These are phyloP conservation scores for Curvularia eragrostidis DNA, from an alignment of 2,329 filamentous ascomycete genomes.

Conservation along the genomic window DNA sequence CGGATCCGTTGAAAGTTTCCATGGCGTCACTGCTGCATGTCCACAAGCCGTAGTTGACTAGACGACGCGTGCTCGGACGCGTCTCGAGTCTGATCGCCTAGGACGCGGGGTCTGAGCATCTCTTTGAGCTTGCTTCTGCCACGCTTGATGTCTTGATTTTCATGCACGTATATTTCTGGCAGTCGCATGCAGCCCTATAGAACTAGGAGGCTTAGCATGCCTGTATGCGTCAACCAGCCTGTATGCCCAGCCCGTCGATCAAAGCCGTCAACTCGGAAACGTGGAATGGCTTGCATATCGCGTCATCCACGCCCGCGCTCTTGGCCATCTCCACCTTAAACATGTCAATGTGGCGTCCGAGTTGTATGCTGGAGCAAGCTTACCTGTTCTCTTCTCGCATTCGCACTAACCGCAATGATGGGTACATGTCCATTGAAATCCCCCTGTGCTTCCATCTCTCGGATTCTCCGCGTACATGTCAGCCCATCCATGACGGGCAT, in stretches of 20 bases:
- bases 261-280: slow-evolving; percentile 17
- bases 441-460: slow-evolving; percentile 23
- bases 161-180: neutral
- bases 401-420: slow-evolving; percentile 39
- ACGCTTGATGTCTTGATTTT: neutral
- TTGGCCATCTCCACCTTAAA: slow-evolving; percentile 19
- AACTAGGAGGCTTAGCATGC: neutral
- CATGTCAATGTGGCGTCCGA: no score
- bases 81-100: slow-evolving; percentile 6
- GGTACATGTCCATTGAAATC: slow-evolving; percentile 24
- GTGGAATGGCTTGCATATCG: slow-evolving; percentile 77
- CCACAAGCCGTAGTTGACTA: slow-evolving; percentile 11
- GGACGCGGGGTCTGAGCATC: neutral
- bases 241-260: slow-evolving; percentile 3
- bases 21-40: slow-evolving; percentile 4
- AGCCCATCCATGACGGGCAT: slow-evolving; percentile 46
- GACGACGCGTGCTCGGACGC: slow-evolving; percentile 20
- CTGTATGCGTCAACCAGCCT: neutral
- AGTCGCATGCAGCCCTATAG: neutral
- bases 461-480: slow-evolving; percentile 28
- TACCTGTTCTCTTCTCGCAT: slow-evolving; percentile 42
- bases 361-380: no score
- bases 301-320: slow-evolving; percentile 47
- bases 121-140: neutral
- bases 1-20: slow-evolving; percentile 1